Percentiles rank a stretch among this genome's conserved stretches.
Evolutionary conservation across 2,329 filamentous ascomycete genomes (phyloP).

Genomic region (Xenosphaeropsis pyriputrescens): DNA sequence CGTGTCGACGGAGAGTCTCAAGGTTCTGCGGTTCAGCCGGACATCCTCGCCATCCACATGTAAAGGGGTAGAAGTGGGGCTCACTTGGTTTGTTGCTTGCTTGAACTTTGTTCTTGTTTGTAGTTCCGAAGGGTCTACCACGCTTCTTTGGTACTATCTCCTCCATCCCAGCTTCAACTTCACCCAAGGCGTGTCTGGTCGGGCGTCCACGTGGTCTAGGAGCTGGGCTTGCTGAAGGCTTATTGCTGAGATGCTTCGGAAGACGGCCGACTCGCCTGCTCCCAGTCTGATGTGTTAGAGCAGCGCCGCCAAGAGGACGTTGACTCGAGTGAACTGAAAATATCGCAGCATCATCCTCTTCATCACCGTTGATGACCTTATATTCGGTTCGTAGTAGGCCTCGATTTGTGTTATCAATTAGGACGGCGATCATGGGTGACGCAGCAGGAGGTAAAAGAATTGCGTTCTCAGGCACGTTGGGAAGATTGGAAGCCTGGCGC

Average conservation of each 20-base stretch:
- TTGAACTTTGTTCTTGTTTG: neutral
- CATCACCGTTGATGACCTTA: too few species aligned
- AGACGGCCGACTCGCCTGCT: too few species aligned
- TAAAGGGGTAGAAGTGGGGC: constrained; percentile 33
- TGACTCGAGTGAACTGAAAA: too few species aligned
- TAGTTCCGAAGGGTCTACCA: neutral
- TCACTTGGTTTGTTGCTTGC: constrained; percentile 5
- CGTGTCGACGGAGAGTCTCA: constrained; percentile 39
- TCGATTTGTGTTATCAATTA: too few species aligned
- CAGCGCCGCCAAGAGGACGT: too few species aligned
- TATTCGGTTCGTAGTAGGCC: too few species aligned
- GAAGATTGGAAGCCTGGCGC: neutral
- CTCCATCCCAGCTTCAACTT: neutral
- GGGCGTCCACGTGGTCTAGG: neutral
- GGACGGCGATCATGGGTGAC: too few species aligned
- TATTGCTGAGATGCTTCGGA: too few species aligned
- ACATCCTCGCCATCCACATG: constrained; percentile 45
- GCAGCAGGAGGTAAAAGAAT: neutral
- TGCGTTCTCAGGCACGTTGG: neutral
- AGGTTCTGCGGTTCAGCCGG: constrained; percentile 47
- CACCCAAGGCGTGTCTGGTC: neutral
- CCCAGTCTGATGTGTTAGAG: too few species aligned
- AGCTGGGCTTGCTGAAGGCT: too few species aligned
- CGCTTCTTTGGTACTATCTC: neutral
- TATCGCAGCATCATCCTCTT: too few species aligned